Evolutionary conservation across 2,329 filamentous ascomycete genomes (phyloP).

Genomic region (Monosporascus sp.): DNA sequence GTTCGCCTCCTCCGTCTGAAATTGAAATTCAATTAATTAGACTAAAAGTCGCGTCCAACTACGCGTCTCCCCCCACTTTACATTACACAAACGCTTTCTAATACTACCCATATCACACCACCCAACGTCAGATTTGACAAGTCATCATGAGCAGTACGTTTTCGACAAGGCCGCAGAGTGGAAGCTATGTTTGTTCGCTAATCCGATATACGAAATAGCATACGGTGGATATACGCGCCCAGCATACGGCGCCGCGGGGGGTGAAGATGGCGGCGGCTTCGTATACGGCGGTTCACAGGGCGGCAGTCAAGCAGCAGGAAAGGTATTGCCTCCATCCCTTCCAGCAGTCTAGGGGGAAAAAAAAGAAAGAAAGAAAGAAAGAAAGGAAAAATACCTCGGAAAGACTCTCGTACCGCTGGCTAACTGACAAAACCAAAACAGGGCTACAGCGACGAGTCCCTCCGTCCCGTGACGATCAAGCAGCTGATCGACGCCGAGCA

Average conservation of each 20-base stretch:
- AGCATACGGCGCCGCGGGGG: constrained; percentile 50
- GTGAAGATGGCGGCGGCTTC: constrained; percentile 59
- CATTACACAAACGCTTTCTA: not conserved
- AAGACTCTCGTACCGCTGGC: not conserved
- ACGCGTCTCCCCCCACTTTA: constrained; percentile 3
- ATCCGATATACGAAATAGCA: constrained; percentile 34
- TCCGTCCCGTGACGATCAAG: constrained; percentile 93
- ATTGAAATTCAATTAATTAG: constrained; percentile 5
- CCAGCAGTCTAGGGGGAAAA: not conserved
- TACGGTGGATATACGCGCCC: constrained; percentile 45
- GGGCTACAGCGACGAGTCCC: constrained; percentile 72
- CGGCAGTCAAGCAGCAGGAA: constrained; percentile 44
- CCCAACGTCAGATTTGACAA: not conserved
- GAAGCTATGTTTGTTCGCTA: constrained; percentile 1
- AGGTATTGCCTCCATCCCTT: constrained; percentile 10
- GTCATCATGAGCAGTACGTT: constrained; percentile 12
- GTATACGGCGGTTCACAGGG: constrained; percentile 54
- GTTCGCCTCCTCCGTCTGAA: not conserved
- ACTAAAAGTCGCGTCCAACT: constrained; percentile 4
- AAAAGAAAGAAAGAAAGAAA: no score
- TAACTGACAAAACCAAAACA: constrained; percentile 21
- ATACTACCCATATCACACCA: not conserved
- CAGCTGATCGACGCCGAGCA: constrained; percentile 82
- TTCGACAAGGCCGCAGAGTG: not conserved
- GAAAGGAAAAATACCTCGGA: not conserved